phyloP scores from a whole-genome alignment of 2,329 filamentous ascomycete species.

The Talaromyces sp. region DNA sequence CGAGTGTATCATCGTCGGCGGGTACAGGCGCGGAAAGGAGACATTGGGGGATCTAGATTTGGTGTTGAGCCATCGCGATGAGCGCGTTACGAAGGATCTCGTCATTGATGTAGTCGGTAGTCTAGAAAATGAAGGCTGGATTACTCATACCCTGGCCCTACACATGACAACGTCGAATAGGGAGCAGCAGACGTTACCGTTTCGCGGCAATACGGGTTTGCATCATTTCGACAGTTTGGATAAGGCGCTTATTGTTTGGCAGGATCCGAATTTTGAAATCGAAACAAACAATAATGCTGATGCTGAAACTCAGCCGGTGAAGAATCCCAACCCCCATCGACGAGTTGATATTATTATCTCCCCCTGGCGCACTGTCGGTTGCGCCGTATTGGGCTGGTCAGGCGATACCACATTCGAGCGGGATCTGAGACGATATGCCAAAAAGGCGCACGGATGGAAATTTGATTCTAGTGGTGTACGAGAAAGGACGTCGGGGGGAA shows the following conservation, averaged over 20 bases:
- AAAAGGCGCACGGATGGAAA: conserved; percentile 68
- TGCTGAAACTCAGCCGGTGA: conserved; percentile 21
- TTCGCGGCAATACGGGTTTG: conserved; percentile 45
- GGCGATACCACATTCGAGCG: conserved; percentile 87
- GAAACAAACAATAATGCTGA: conserved; percentile 9
- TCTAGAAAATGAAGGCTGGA: conserved; percentile 65
- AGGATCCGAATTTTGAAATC: conserved; percentile 58
- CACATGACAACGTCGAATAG: conserved; percentile 68
- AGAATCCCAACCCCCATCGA: conserved; percentile 72
- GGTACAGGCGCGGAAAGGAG: conserved; percentile 74
- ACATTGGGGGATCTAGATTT: conserved; percentile 80
- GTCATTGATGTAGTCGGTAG: conserved; percentile 66
- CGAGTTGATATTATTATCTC: conserved; percentile 89
- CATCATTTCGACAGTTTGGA: conserved; percentile 82
- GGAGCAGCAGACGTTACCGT: conserved; percentile 63
- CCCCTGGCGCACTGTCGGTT: conserved; percentile 85
- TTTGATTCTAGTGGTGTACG: conserved; percentile 89
- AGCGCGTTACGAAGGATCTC: conserved; percentile 65
- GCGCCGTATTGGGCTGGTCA: conserved; percentile 83
- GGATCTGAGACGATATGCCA: conserved; percentile 77
- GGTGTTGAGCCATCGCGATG: conserved; percentile 74
- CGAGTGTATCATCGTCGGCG: conserved; percentile 68
- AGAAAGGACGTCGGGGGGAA: conserved; percentile 60
- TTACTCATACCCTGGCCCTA: conserved; percentile 78
- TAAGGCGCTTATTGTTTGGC: conserved; percentile 91